Base-by-base conservation (phyloP, 495 filamentous ascomycete genomes). In the Xylaria nigripes region DNA sequence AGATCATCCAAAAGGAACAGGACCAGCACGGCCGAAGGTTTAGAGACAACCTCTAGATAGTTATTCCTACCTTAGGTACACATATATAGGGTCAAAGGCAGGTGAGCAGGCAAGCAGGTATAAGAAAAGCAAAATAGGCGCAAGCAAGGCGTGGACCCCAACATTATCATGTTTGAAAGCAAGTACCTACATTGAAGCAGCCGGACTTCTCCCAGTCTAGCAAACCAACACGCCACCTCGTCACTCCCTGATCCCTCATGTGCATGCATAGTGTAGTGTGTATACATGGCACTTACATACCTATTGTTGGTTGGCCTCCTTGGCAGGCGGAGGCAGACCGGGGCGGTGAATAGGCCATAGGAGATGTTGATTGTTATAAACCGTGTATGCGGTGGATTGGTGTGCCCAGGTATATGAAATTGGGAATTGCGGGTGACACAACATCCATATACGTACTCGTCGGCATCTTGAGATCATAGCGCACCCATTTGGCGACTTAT, bases 171-270 rank as follows among this genome's bases (percentile, higher is more conserved):
- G 45, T 47, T 47, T 47, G 45, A 47, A 7, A 45, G 45, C 25
- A 36, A 10, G 10, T 22, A 32, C n/a, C n/a, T n/a, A 46, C 22
- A 30, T 53, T 23, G 22, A n/a, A 21, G 44, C 15, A 41, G n/a
- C 29, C 44, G 34, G 43, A 18, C 29, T 16, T 47, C 42, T 53
- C 43, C 43, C 51, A 54, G 25, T 46, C 40, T 19, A 42, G 6
- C 6, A 18, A 19, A 30, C 44, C 18, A 48, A 44, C 30, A 23
- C 46, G 44, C 45, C 19, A 30, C 51, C 44, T 54, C 51, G 42
- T 54, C 51, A 54, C 51, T 54, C 29, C 36, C 34, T 42, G 19
- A 41, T 36, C 34, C 24, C 30, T 36, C 43, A 34, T 24, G 23
- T 32, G 32, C 29, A 32, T 43, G 29, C 46, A 34, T 34, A 8